Base-by-base conservation (phyloP, 352 stramenopile genomes). In the Aphanomyces astaci region DNA sequence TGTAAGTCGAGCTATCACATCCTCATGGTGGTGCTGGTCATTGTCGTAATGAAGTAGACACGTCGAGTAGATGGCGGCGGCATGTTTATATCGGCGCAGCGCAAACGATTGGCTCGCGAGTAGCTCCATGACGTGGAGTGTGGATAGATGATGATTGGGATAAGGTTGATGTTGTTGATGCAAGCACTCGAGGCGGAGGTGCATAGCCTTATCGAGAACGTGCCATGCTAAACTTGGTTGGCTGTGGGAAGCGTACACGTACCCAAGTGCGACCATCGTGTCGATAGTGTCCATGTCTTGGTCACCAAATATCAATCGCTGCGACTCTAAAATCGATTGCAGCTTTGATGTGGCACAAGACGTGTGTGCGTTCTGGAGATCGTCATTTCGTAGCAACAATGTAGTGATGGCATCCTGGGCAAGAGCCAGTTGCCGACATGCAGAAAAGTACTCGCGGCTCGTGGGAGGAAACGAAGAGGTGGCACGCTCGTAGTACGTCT, bases 81-180 rank as follows among this genome's bases (percentile, higher is more conserved):
- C 51, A 30, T 7, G 22, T 9, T 7, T 25, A 25, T 59, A 59
- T 22, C n/a, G 17, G 30, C 33, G 51, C 7, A 59, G 19, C 0
- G 30, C 11, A 30, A 59, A 19, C 22, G 19, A 19, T n/a, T 59
- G 51, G 19, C 51, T 25, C 13, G 51, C 51, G 13, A 32, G 13
- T 7, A 59, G 51, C 7, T 59, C 51, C 51, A 59, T 59, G 22
- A 59, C 51, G 24, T 59, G 51, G 4, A 59, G 27, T 10, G 51
- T 59, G 22, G 25, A 40, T 19, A 19, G n/a, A n/a, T n/a, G n/a
- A n/a, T n/a, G n/a, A n/a, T n/a, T n/a, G n/a, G n/a, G n/a, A n/a
- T n/a, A n/a, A n/a, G n/a, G n/a, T n/a, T n/a, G n/a, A n/a, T 17
- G 24, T 59, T 4, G 30, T 28, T 5, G 19, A 30, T 9, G 11